Base-by-base conservation (phyloP, 2,329 filamentous ascomycete genomes). In the Cytospora leucostoma region DNA sequence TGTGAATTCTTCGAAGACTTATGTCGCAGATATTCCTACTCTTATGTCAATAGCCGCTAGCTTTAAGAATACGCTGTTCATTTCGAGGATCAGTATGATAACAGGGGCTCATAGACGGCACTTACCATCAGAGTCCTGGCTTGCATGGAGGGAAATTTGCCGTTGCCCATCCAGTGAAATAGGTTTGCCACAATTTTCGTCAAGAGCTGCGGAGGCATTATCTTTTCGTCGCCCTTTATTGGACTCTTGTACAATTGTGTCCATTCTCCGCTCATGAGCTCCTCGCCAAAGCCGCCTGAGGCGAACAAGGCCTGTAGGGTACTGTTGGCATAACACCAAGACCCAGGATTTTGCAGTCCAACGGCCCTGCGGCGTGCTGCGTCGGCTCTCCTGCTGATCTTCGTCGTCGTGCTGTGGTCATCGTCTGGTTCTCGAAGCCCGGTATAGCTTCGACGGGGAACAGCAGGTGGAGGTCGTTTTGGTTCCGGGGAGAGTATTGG, bases 251-350 rank as follows among this genome's bases (percentile, higher is more conserved):
- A 80, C 80, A 85, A 71, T 78, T 81, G 71, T 80, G 86, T 68
- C 89, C 85, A 82, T 76, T 83, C 70, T 72, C 79, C 69, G 73
- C 84, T 76, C 76, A 91, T 71, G 72, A 89, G 72, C 79, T 89
- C 79, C 77, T 87, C 73, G 76, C 84, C 79, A 83, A 97, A 83
- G 77, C 86, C 76, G 71, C 85, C 72, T 0, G 93, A 94, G 1
- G 88, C 89, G 64, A 91, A 90, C 19, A 97, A 78, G 65, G 90
- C 90, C 75, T 98, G 94, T 33, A 98, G 80, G 0, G 89, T 88
- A n/a, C 92, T 89, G 75, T 97, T 97, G 81, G 95, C 93, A 72
- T 97, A 97, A 74, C 94, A 97, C 68, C 90, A 93, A 54, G 90
- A 88, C 1, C 87, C 86, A 49, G 92, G 91, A 69, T 97, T 97